A percentile compares a stretch with the other conserved stretches of the same genome.
Evolutionary conservation across 1,139 yeast species (phyloP).

Genomic region (Protomyces macrosporus): DNA sequence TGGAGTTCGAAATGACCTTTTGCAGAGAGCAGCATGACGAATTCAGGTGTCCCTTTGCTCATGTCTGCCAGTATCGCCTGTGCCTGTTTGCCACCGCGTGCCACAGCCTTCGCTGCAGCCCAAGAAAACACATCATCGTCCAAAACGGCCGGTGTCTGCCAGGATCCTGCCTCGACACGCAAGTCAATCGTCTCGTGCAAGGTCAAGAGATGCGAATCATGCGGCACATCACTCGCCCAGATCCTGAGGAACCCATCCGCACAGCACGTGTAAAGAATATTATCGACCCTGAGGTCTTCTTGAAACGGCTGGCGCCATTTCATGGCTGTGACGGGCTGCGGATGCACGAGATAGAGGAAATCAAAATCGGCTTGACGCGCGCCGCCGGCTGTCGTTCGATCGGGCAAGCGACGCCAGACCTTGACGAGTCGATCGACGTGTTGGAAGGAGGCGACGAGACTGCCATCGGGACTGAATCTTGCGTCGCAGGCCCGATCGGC

Average conservation of each 20-base stretch:
- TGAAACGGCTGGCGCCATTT: constrained; percentile 49
- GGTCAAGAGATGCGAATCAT: constrained; percentile 32
- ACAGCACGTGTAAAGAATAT: constrained; percentile 58
- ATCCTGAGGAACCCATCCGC: constrained; percentile 54
- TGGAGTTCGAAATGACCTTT: constrained; percentile 47
- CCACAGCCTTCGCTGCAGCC: constrained; percentile 20
- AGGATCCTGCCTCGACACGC: constrained; percentile 24
- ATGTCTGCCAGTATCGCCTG: constrained; percentile 35
- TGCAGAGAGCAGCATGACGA: constrained; percentile 51
- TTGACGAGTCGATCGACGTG: constrained; percentile 62
- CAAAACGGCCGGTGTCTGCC: constrained; percentile 44
- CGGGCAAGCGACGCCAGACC: constrained; percentile 53
- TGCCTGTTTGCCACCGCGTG: constrained; percentile 28
- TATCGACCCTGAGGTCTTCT: constrained; percentile 34
- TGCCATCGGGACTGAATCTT: constrained; percentile 55
- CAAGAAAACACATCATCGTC: constrained; percentile 38
- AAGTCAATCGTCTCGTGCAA: constrained; percentile 33
- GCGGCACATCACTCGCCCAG: constrained; percentile 63
- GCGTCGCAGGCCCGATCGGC: constrained; percentile 32
- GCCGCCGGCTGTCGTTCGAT: constrained; percentile 57
- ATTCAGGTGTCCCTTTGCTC: constrained; percentile 44
- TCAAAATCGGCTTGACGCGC: constrained; percentile 64
- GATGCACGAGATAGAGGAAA: constrained; percentile 62
- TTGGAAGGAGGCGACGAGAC: constrained; percentile 60
- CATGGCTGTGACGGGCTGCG: constrained; percentile 51